Evolutionary conservation across 352 stramenopile genomes (phyloP), one percentile per base, ranked within the genome.

Genomic region (Globisporangium cystogenes): DNA sequence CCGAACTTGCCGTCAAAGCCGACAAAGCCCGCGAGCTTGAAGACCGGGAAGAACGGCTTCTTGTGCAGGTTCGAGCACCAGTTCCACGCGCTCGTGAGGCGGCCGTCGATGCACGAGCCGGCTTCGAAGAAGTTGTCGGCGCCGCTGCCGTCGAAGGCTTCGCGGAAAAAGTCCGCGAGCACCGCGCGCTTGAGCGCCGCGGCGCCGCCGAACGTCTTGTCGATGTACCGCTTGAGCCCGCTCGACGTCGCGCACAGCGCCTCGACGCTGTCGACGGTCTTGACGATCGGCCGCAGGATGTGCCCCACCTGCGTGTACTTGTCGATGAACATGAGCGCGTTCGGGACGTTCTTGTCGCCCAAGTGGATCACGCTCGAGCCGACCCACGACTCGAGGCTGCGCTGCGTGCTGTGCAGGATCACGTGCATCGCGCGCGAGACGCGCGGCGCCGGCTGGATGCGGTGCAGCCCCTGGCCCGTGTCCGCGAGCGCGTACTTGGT

Each of bases 291-390:
- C 23, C 86, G 79, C 37, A 95, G 57, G 49, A 94, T 94, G 60
- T 93, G 81, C 21, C 83, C 70, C 14, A 96, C 91, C 60, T 98
- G 94, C 35, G 93, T 98, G 75, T 99, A 98, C 74, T 99, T 99
- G 81, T 99, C 96, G 67, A 99, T 98, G 64, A 99, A 99, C 72
- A 97, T 98, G 58, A 99, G 82, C 48, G 95, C 95, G 57, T 98
- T 98, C 15, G 95, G 96, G 29, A 99, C 96, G 72, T 99, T 99
- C 74, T 98, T 96, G 78, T 99, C 96, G 26, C 96, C 96, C 26
- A 99, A 59, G 67, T 99, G 96, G 56, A 99, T 98, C 16, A 99
- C 94, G 60, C 81, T 97, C 10, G 77, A 96, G 35, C 93, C 95
- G 27, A 98, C 82, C 94, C 94, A 98, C 18, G 83, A 74, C 27